Percentiles rank a stretch among this genome's conserved stretches.
Evolutionary conservation across 2,329 filamentous ascomycete species (phyloP).

Genomic region (Albophoma yamanashiensis): DNA sequence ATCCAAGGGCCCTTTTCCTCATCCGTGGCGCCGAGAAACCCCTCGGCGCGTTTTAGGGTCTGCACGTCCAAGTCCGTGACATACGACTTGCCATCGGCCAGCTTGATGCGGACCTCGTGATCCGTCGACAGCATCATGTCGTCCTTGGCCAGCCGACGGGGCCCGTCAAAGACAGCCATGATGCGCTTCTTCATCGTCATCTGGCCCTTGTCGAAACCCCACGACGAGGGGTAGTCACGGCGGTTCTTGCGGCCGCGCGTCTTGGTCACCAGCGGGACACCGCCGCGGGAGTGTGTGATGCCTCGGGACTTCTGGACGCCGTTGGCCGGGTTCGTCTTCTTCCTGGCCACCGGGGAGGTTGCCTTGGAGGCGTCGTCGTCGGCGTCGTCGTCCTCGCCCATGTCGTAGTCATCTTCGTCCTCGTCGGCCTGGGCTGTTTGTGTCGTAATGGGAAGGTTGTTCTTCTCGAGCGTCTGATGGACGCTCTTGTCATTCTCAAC

Average conservation of each 20-base stretch:
- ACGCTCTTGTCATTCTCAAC: conserved; percentile 55
- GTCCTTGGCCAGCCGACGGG: conserved; percentile 84
- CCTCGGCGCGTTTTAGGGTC: conserved; percentile 80
- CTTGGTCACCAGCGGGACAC: conserved; percentile 47
- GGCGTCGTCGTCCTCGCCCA: conserved; percentile 41
- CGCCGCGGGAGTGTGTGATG: conserved; percentile 68
- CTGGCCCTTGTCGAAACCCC: conserved; percentile 84
- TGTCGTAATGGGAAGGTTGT: conserved; percentile 41
- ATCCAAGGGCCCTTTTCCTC: conserved; percentile 85
- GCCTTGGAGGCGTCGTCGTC: conserved; percentile 35
- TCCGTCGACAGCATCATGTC: conserved; percentile 98
- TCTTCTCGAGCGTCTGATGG: conserved; percentile 52
- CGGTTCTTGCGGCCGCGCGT: conserved; percentile 74
- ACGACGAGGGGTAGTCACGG: conserved; percentile 85
- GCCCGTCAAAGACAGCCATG: conserved; percentile 83
- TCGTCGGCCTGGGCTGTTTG: conserved; percentile 28
- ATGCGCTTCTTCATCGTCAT: conserved; percentile 99
- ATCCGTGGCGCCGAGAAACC: conserved; percentile 65
- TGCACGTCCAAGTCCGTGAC: conserved; percentile 90
- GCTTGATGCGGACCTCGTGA: conserved; percentile 80
- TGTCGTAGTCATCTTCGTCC: conserved; percentile 43
- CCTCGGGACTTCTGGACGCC: conserved; percentile 59
- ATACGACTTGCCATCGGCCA: conserved; percentile 67
- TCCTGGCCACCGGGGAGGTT: conserved; percentile 34
- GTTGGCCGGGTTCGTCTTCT: conserved; percentile 43